Percentiles rank a stretch among this genome's conserved stretches.
phyloP scores from a whole-genome alignment of 169 alveolate species.

The Neospora caninum region DNA sequence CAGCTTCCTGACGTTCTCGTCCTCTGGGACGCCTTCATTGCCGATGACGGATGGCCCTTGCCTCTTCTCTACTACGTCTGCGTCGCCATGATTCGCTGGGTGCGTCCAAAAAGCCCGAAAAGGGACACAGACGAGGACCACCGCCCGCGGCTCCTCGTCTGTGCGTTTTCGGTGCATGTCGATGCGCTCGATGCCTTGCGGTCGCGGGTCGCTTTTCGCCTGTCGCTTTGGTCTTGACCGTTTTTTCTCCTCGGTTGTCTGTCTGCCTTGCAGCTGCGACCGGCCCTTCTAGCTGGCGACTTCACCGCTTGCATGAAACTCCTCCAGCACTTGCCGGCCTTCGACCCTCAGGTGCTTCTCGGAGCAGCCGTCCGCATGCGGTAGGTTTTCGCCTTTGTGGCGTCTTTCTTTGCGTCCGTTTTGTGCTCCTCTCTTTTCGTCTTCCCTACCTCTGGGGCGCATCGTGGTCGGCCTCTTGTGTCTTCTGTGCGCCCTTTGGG shows the following conservation, averaged over 20 bases:
- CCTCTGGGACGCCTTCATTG: constrained; percentile 70
- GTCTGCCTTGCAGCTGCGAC: constrained; percentile 61
- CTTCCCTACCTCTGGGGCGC: not conserved
- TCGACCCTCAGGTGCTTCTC: constrained; percentile 65
- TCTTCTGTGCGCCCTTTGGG: too few relatives aligned
- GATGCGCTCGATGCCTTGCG: too few relatives aligned
- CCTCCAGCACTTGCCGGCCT: constrained; percentile 70
- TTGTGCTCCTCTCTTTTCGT: not conserved
- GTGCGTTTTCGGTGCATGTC: too few relatives aligned
- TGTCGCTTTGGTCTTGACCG: too few relatives aligned
- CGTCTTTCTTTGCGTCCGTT: not conserved
- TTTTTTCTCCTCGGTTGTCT: not conserved
- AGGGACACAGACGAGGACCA: not conserved
- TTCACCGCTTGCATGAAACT: constrained; percentile 69
- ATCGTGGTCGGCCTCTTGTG: not conserved
- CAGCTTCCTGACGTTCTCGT: constrained; percentile 66
- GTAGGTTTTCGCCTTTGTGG: not conserved
- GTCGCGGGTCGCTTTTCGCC: too few relatives aligned
- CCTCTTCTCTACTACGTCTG: constrained; percentile 69
- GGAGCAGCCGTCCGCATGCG: not conserved
- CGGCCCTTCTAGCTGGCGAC: constrained; percentile 67
- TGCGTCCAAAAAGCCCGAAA: not conserved
- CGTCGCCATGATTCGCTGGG: constrained; percentile 65
- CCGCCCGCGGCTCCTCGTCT: not conserved
- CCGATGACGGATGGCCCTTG: constrained; percentile 57